Base-by-base conservation (phyloP, 179 eudicot genomes). In the Heliamphora pulchella region DNA sequence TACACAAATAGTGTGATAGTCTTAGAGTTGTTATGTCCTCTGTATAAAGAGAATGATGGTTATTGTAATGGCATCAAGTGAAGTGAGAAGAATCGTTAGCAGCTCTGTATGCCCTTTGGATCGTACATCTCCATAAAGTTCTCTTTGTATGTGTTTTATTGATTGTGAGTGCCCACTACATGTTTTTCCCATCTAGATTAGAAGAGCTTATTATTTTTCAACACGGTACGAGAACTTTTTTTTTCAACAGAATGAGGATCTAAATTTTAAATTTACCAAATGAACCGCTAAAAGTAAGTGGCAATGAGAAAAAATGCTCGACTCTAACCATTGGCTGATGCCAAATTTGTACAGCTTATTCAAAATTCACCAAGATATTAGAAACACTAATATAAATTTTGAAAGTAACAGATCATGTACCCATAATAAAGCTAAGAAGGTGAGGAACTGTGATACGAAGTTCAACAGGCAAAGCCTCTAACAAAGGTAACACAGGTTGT, bases 381-480 rank as follows among this genome's bases (percentile, higher is more conserved):
- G 54, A 6, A 1, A 43, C 41, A 43, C 3, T 54, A 59, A 3
- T 11, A 43, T 0, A 61, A 39, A 64, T 22, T 20, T 39, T 51
- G 14, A 68, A 62, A 74, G 43, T 1, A 79, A 74, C 54, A 63
- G 77, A 73, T 66, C 9, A 68, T n/a, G 2, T 84, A 81, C 86
- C 86, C 84, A 84, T 74, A 71, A 84, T 83, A 53, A 86, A 84
- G 85, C 97, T 88, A 41, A 93, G 88, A 77, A 89, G 87, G 85
- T 89, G 91, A 39, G 98, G 98, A 71, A 93, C 84, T 13, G 90
- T 79, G 73, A 47, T 5, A 63, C 91, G 89, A 81, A 89, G 86
- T 79, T 83, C 91, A 80, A 86, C 84, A 2, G 94, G 94, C 83
- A 89, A 75, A 71, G 89, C 86, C 85, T 88, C 93, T 83, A 91